A percentile compares a stretch with the other conserved stretches of the same genome.
These are phyloP conservation scores for Penicillium coffeae DNA, from an alignment of 495 filamentous ascomycete genomes.

Conservation along the genomic window DNA sequence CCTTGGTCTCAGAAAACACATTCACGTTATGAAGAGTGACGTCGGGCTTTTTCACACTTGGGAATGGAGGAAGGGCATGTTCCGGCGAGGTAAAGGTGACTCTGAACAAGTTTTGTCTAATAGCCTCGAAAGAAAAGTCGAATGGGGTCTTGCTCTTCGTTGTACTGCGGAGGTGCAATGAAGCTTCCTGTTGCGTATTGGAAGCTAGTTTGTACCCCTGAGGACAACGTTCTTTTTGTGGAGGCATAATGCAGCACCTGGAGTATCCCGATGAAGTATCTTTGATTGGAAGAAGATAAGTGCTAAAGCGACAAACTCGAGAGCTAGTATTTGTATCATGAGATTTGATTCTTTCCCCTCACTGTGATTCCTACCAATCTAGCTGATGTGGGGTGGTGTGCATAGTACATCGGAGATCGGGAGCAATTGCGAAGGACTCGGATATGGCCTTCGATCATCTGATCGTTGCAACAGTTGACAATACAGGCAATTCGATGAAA, in stretches of 20 bases:
- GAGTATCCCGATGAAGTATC: not conserved
- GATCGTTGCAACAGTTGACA: too few relatives aligned
- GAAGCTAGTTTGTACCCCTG: conserved; percentile 32
- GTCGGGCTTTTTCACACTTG: conserved; percentile 49
- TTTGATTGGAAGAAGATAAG: conserved; percentile 5
- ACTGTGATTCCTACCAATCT: conserved; percentile 3
- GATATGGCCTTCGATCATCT: too few relatives aligned
- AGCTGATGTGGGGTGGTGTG: conserved; percentile 8
- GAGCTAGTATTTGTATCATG: conserved; percentile 30
- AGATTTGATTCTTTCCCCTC: not conserved
- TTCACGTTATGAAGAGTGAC: conserved; percentile 26
- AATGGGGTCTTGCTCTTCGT: conserved; percentile 33
- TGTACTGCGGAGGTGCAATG: conserved; percentile 41
- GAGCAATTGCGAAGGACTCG: conserved; percentile 24
- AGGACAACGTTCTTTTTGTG: conserved; percentile 49
- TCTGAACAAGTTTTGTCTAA: conserved; percentile 59
- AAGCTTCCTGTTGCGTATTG: conserved; percentile 16
- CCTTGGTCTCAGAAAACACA: conserved; percentile 21
- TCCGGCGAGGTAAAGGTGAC: conserved; percentile 58
- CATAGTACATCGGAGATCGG: conserved; percentile 27
- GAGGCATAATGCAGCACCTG: conserved; percentile 43
- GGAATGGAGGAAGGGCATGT: conserved; percentile 57
- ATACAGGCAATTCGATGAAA: too few relatives aligned
- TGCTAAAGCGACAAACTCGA: too few relatives aligned
- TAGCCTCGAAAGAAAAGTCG: conserved; percentile 55